Evolutionary conservation across 352 stramenopile species (phyloP).

Genomic region (Pythium diclinum): DNA sequence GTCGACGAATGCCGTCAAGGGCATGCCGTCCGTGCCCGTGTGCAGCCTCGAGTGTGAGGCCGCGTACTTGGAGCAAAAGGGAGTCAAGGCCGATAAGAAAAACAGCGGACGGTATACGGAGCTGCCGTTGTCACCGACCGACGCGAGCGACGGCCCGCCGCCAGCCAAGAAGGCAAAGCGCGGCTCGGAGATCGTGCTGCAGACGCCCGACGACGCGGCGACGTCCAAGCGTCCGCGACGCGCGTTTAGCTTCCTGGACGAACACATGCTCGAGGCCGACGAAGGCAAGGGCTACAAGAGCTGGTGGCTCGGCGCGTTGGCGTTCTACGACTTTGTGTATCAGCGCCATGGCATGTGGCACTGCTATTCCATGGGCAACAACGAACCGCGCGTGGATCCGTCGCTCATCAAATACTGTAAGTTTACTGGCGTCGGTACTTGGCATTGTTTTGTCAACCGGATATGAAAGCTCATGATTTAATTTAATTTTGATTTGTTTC

Average conservation of each 20-base stretch:
- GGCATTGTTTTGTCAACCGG: background rate
- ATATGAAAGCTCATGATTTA: background rate
- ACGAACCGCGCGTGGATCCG: constrained; percentile 61
- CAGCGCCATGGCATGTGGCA: constrained; percentile 86
- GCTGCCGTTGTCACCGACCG: constrained; percentile 18
- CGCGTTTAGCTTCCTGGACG: constrained; percentile 69
- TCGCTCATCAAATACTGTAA: constrained; percentile 76
- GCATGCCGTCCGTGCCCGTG: constrained; percentile 48
- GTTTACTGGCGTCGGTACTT: constrained; percentile 12
- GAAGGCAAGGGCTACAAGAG: constrained; percentile 80
- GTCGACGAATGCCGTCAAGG: constrained; percentile 53
- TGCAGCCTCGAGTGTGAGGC: constrained; percentile 71
- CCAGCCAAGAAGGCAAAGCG: constrained; percentile 37
- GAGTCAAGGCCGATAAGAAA: constrained; percentile 29
- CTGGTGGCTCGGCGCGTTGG: constrained; percentile 79
- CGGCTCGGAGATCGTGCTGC: background rate
- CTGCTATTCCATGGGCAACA: constrained; percentile 76
- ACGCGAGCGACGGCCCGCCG: constrained; percentile 27
- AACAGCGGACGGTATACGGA: constrained; percentile 29
- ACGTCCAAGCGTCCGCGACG: constrained; percentile 40
- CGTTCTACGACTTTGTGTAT: constrained; percentile 86
- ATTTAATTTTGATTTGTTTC: background rate
- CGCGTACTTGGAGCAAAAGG: constrained; percentile 45
- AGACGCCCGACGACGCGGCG: constrained; percentile 13
- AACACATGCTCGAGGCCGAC: constrained; percentile 68